Conservation (phyloP, 2,329 filamentous ascomycete species). For the Harringtonia aguacate region DNA sequence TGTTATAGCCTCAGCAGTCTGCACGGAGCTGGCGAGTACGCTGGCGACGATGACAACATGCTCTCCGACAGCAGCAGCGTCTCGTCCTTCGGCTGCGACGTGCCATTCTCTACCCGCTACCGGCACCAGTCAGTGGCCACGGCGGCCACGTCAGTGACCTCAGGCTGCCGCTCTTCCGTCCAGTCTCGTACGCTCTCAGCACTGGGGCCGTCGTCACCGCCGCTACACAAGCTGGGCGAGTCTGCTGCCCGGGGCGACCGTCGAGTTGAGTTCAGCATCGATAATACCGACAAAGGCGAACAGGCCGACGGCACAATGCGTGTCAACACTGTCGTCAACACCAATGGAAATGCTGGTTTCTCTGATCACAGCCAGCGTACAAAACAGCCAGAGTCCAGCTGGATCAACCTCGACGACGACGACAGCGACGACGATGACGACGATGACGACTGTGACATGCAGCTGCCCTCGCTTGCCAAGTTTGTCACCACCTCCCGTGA, state of each 20-base stretch:
- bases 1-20: not conserved
- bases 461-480: too few species aligned
- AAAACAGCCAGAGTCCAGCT: constrained; percentile 11
- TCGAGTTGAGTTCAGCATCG: constrained; percentile 7
- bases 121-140: constrained; percentile 28
- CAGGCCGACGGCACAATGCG: not conserved
- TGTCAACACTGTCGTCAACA: not conserved
- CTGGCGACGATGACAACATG: constrained; percentile 9
- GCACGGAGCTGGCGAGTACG: constrained; percentile 10
- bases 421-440: constrained; percentile 2
- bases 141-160: constrained; percentile 27
- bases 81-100: constrained; percentile 24
- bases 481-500: not conserved
- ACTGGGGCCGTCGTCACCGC: constrained; percentile 3
- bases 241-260: not conserved
- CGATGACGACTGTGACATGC: not conserved
- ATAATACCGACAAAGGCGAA: not conserved
- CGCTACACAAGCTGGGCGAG: not conserved
- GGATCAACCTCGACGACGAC: constrained; percentile 16
- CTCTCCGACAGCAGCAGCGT: constrained; percentile 11
- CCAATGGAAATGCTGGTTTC: not conserved
- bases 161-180: constrained; percentile 19
- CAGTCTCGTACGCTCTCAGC: constrained; percentile 14
- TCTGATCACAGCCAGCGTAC: constrained; percentile 5
- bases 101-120: constrained; percentile 18